These are phyloP conservation scores for Talaromyces borbonicus DNA, from an alignment of 495 filamentous ascomycete species.

Conservation along the genomic window DNA sequence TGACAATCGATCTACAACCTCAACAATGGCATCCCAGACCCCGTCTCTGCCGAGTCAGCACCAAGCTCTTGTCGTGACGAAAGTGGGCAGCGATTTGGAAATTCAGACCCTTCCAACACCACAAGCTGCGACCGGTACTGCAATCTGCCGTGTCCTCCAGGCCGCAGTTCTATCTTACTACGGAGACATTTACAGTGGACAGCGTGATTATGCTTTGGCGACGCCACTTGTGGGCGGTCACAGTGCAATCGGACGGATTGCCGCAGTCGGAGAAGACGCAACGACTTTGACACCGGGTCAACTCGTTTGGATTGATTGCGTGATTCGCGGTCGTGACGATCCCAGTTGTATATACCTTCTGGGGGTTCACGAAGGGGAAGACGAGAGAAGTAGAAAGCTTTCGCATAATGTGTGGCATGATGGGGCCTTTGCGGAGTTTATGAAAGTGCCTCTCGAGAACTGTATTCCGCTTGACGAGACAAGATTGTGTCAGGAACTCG, in stretches of 20 bases:
- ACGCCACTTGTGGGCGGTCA: conserved; percentile 12
- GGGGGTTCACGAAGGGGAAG: neutral
- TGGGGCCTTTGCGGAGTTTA: conserved; percentile 33
- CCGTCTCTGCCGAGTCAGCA: conserved; percentile 8
- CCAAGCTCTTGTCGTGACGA: conserved; percentile 14
- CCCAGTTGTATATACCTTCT: conserved; percentile 15
- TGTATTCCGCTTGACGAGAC: conserved; percentile 4
- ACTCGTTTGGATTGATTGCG: conserved; percentile 36
- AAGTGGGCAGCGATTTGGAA: conserved; percentile 1
- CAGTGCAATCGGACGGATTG: conserved; percentile 35
- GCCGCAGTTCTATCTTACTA: conserved; percentile 13
- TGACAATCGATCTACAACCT: neutral
- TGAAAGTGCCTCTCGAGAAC: conserved; percentile 13
- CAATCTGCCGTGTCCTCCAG: conserved; percentile 13
- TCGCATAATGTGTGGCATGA: conserved; percentile 36
- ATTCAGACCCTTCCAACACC: conserved; percentile 14
- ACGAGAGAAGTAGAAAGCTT: conserved; percentile 15
- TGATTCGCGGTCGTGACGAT: conserved; percentile 36
- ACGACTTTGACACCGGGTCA: conserved; percentile 30
- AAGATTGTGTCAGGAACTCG: conserved; percentile 1
- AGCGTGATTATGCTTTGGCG: conserved; percentile 10
- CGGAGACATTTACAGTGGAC: conserved; percentile 14
- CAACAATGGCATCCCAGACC: conserved; percentile 5
- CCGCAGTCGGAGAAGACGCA: conserved; percentile 34
- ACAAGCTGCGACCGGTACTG: conserved; percentile 11